Evolutionary conservation across 2,329 filamentous ascomycete species (phyloP).

Genomic region (Trichoderma guizhouense): DNA sequence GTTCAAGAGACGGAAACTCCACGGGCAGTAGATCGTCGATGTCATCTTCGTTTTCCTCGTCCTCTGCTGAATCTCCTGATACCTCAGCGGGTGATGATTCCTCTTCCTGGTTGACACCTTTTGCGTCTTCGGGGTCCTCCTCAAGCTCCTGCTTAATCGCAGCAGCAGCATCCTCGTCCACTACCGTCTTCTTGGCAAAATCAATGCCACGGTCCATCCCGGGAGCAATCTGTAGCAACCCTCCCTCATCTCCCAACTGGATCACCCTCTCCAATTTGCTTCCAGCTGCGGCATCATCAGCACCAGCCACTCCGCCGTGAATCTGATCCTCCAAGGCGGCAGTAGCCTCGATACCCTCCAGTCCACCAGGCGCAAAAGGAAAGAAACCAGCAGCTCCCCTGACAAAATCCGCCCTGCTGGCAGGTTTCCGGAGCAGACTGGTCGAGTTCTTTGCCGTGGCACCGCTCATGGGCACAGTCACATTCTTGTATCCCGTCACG

Average conservation of each 20-base stretch:
- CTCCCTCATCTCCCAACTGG: constrained; percentile 71
- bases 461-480: constrained; percentile 84
- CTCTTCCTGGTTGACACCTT: constrained; percentile 28
- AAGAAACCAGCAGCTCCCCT: constrained; percentile 91
- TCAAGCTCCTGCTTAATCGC: constrained; percentile 65
- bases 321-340: constrained; percentile 79
- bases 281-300: constrained; percentile 41
- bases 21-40: constrained; percentile 87
- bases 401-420: constrained; percentile 83
- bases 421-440: constrained; percentile 81
- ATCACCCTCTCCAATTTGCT: constrained; percentile 79
- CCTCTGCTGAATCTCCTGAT: constrained; percentile 29
- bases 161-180: constrained; percentile 60
- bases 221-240: constrained; percentile 76
- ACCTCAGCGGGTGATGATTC: constrained; percentile 21
- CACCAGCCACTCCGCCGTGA: constrained; percentile 48
- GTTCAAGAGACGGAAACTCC: constrained; percentile 88
- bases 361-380: constrained; percentile 85
- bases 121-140: constrained; percentile 45
- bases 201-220: constrained; percentile 77
- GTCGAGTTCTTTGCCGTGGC: constrained; percentile 95
- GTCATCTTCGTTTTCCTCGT: constrained; percentile 53
- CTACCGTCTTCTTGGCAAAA: constrained; percentile 58
- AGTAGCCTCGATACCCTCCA: constrained; percentile 82
- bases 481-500: constrained; percentile 90